These are phyloP conservation scores for Aspergillus phoenicis DNA, from an alignment of 2,329 filamentous ascomycete species.

Conservation along the genomic window DNA sequence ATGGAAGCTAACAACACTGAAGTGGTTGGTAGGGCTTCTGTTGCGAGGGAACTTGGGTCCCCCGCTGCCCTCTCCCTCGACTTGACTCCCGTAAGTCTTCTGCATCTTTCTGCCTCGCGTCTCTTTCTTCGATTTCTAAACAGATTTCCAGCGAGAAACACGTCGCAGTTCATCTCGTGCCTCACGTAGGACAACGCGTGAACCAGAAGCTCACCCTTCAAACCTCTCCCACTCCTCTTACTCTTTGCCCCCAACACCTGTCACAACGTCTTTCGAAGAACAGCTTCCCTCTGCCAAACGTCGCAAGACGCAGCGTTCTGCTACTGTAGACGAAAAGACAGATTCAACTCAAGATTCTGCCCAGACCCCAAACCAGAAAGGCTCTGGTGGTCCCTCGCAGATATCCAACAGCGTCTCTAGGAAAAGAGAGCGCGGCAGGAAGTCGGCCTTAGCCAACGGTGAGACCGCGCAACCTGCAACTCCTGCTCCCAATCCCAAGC, in stretches of 20 bases:
- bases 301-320: conserved; percentile 21
- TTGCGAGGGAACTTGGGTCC: conserved; percentile 22
- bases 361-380: conserved; percentile 13
- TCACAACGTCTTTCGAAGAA: conserved; percentile 27
- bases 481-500: conserved; percentile 12
- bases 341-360: conserved; percentile 13
- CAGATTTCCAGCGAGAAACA: conserved; percentile 11
- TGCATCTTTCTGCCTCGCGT: background rate
- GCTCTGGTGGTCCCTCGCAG: conserved; percentile 8
- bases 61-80: conserved; percentile 20
- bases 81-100: conserved; percentile 18
- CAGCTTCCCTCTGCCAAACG: conserved; percentile 24
- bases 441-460: conserved; percentile 10
- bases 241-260: conserved; percentile 26
- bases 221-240: conserved; percentile 24
- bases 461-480: conserved; percentile 9
- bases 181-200: conserved; percentile 23
- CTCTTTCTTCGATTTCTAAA: background rate
- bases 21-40: conserved; percentile 26
- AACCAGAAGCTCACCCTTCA: conserved; percentile 17
- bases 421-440: conserved; percentile 14
- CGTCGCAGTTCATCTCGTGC: conserved; percentile 26
- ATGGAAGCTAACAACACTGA: conserved; percentile 13
- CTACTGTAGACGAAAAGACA: conserved; percentile 17
- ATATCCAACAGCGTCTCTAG: conserved; percentile 12